Evolutionary conservation across 441 rosid species (phyloP), one percentile per base, ranked within the genome.

Genomic region (Eutrema salsugineum): DNA sequence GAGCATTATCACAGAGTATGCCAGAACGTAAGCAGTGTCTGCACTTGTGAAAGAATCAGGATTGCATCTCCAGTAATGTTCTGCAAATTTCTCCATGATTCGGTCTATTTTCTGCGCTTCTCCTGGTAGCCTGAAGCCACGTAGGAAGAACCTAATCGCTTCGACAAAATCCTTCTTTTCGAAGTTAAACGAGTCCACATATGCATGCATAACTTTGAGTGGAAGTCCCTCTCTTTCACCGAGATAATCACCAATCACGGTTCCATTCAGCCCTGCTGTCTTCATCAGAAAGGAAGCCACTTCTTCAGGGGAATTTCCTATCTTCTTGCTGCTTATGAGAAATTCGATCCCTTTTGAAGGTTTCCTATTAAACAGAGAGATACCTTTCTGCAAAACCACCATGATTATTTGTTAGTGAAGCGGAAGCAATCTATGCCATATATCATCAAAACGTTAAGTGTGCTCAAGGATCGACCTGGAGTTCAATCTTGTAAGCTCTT

Each of bases 101-200:
- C 99, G 87, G 67, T 96, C 98, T 72, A 96, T 96, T 77, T 96
- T 96, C 80, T 96, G 99, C 3, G 99, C 99, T 83, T 96, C 99
- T 69, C 98, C 97, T 24, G 99, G 99, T 73, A 96, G 82, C 87
- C 96, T 91, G 78, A 96, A 96, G 75, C 98, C 98, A 32, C 88
- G 83, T 50, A 96, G 78, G 80, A 96, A 93, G 82, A 91, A 96
- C 85, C 99, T 91, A 80, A 96, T 86, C 8, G 97, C 87, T 80
- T 88, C 97, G 38, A 94, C 99, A 81, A 93, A 93, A 80, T 85
- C 90, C 80, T 87, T 90, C 63, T 73, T 86, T 73, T 87, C 81
- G 77, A 96, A 96, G 59, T 90, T 84, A 68, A 90, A 88, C 0
- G 98, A 93, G 73, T 96, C 99, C 1, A 93, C 96, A 82, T 93